phyloP scores from a whole-genome alignment of 140 eudicot species.

The Anethum foeniculum region DNA sequence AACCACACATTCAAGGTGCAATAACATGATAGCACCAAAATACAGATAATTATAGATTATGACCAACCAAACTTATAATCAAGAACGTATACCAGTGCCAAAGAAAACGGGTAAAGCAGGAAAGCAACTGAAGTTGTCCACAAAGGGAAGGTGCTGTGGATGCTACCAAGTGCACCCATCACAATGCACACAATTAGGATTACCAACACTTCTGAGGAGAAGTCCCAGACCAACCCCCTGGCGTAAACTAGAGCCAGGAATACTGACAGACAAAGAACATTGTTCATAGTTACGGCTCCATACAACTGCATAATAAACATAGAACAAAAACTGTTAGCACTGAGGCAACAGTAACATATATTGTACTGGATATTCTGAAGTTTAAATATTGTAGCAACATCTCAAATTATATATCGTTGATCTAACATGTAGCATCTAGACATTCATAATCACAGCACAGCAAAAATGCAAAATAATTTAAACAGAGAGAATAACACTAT shows the following conservation, averaged over 20 bases:
- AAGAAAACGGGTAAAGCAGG: conserved; percentile 50
- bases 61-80: conserved; percentile 54
- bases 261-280: conserved; percentile 52
- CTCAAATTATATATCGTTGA: not conserved
- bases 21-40: not conserved
- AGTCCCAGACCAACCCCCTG: conserved; percentile 60
- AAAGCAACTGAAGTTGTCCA: conserved; percentile 57
- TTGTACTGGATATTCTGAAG: not conserved
- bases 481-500: not conserved
- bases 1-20: not conserved
- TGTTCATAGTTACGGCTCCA: conserved; percentile 64
- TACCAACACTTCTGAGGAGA: conserved; percentile 56
- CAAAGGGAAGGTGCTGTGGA: conserved; percentile 51
- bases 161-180: conserved; percentile 52
- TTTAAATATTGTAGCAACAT: not conserved
- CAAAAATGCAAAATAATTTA: not conserved
- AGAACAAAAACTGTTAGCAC: not conserved
- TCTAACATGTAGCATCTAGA: not conserved
- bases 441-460: not conserved
- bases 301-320: conserved; percentile 34
- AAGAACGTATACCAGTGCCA: conserved; percentile 51
- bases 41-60: conserved; percentile 14
- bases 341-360: not conserved
- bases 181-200: conserved; percentile 17
- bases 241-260: conserved; percentile 49